These are phyloP conservation scores for Cercospora sojina DNA, from an alignment of 2,329 filamentous ascomycete species.

Conservation along the genomic window DNA sequence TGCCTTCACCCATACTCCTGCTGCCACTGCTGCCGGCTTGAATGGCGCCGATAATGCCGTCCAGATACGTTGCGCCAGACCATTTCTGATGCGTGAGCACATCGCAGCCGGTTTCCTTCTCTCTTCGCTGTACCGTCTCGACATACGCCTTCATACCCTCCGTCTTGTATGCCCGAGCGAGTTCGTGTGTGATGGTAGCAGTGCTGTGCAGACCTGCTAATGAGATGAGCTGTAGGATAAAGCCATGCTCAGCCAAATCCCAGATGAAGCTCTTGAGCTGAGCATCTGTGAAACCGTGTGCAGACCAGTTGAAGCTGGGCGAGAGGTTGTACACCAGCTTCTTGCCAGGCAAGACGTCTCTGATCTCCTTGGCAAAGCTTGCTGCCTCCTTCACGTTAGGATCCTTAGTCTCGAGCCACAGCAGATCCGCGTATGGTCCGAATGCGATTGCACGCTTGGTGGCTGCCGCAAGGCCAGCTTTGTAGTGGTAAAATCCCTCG, in stretches of 20 bases:
- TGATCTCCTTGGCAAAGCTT: conserved; percentile 74
- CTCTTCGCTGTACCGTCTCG: conserved; percentile 81
- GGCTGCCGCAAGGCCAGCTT: conserved; percentile 76
- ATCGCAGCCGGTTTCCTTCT: conserved; percentile 88
- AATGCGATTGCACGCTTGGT: conserved; percentile 93
- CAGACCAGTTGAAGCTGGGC: conserved; percentile 98
- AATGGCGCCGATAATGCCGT: conserved; percentile 84
- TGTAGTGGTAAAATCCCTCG: conserved; percentile 92
- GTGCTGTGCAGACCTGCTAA: conserved; percentile 64
- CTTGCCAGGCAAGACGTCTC: conserved; percentile 69
- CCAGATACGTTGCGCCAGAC: conserved; percentile 73
- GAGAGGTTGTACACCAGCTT: conserved; percentile 94
- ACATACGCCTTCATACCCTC: conserved; percentile 98
- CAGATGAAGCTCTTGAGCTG: conserved; percentile 89
- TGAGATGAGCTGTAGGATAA: conserved; percentile 64
- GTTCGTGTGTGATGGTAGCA: conserved; percentile 66
- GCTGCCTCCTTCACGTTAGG: conserved; percentile 76
- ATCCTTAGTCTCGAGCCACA: conserved; percentile 96
- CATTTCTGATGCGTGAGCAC: conserved; percentile 95
- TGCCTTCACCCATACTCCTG: conserved; percentile 92
- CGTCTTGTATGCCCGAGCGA: conserved; percentile 78
- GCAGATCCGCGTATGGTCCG: conserved; percentile 85
- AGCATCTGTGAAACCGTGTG: conserved; percentile 81
- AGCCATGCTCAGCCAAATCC: conserved; percentile 88
- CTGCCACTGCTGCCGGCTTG: conserved; percentile 87